Conservation (phyloP, 805 yeast species). For the Kuraishia capsulata region DNA sequence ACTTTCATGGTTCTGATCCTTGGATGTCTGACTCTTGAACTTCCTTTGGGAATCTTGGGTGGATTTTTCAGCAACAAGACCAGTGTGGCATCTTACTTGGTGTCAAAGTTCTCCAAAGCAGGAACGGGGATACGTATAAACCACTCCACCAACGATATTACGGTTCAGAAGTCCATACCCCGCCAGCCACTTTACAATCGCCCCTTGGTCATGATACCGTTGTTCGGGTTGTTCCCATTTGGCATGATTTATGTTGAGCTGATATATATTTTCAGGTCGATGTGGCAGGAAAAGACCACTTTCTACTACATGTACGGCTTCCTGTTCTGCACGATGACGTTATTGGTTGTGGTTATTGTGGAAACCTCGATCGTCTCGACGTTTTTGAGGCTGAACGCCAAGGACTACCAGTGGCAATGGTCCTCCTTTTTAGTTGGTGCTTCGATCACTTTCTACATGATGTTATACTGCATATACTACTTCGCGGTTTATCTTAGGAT, state of each 20-base stretch:
- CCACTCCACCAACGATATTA: constrained; percentile 1
- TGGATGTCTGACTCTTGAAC: constrained; percentile 54
- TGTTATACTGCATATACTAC: constrained; percentile 60
- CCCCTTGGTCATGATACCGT: constrained; percentile 24
- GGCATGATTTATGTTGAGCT: constrained; percentile 75
- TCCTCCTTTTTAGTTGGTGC: constrained; percentile 61
- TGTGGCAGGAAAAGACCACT: constrained; percentile 75
- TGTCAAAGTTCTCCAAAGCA: neutral
- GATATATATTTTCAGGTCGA: constrained; percentile 59
- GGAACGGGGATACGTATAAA: neutral
- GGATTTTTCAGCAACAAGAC: constrained; percentile 33
- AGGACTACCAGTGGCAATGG: constrained; percentile 79
- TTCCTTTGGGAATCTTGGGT: constrained; percentile 73
- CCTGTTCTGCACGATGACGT: constrained; percentile 47
- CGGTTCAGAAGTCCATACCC: constrained; percentile 16
- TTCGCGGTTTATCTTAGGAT: constrained; percentile 47
- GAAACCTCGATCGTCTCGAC: constrained; percentile 68
- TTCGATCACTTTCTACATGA: constrained; percentile 65
- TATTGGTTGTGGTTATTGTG: constrained; percentile 52
- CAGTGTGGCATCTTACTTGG: constrained; percentile 6
- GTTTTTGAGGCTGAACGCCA: constrained; percentile 43
- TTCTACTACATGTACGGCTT: constrained; percentile 79
- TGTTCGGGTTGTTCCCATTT: constrained; percentile 71
- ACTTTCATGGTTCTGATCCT: constrained; percentile 54
- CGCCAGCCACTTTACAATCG: constrained; percentile 27